Percentiles rank a stretch among this genome's conserved stretches.
These are phyloP conservation scores for Pyrenophora tritici-repentis DNA, from an alignment of 2,329 filamentous ascomycete genomes.

Conservation along the genomic window DNA sequence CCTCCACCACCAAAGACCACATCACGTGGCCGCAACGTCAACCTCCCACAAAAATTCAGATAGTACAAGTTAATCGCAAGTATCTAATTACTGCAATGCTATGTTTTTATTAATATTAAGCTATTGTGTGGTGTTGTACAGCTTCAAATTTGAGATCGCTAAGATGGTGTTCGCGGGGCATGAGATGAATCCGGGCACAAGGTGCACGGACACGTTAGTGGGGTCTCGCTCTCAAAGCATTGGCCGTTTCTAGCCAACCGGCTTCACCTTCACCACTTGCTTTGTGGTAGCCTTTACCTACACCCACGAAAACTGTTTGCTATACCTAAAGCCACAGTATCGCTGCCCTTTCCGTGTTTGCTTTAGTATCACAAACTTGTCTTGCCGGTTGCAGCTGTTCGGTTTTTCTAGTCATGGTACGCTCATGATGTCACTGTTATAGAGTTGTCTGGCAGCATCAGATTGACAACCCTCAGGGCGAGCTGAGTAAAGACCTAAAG, in stretches of 20 bases:
- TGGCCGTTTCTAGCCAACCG: slow-evolving; percentile 24
- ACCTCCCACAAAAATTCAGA: too few species aligned
- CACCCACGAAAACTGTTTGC: slow-evolving; percentile 1
- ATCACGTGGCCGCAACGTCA: too few species aligned
- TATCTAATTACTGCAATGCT: too few species aligned
- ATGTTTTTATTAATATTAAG: too few species aligned
- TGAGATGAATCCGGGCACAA: too few species aligned
- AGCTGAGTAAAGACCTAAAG: slow-evolving; percentile 71
- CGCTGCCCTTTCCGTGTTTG: background rate
- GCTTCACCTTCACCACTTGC: slow-evolving; percentile 17
- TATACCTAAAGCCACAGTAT: slow-evolving; percentile 1
- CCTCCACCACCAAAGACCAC: too few species aligned
- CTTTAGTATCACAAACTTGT: background rate
- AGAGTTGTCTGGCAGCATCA: slow-evolving; percentile 1
- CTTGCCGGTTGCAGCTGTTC: slow-evolving; percentile 4
- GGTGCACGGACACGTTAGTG: too few species aligned
- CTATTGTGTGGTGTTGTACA: too few species aligned
- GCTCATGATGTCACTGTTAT: slow-evolving; percentile 32
- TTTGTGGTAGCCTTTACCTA: background rate
- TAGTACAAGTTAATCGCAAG: too few species aligned
- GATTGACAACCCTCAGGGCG: slow-evolving; percentile 41
- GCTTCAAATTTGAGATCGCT: too few species aligned
- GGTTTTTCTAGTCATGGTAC: slow-evolving; percentile 35
- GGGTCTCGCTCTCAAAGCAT: slow-evolving; percentile 33
- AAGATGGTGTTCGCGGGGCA: too few species aligned